Evolutionary conservation across 2,329 filamentous ascomycete genomes (phyloP).

Genomic region (Trichoderma atrobrunneum): DNA sequence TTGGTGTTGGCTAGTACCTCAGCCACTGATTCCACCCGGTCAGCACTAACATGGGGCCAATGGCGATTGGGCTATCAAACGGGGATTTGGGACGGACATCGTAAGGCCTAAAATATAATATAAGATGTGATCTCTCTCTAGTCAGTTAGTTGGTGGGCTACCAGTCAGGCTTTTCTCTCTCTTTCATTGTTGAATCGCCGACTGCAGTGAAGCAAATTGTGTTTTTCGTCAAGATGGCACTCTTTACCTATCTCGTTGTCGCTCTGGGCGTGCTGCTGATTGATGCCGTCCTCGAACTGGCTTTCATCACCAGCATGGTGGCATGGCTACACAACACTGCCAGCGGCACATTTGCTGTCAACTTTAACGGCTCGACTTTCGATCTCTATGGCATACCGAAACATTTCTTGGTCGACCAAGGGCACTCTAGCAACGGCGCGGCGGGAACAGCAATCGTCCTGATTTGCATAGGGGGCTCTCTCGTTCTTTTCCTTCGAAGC

Average conservation of each 20-base stretch:
- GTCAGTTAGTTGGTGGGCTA: not conserved
- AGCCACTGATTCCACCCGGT: constrained; percentile 11
- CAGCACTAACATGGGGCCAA: constrained; percentile 7
- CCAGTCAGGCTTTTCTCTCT: not conserved
- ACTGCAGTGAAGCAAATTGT: not conserved
- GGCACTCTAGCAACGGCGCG: constrained; percentile 31
- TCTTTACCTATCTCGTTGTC: constrained; percentile 21
- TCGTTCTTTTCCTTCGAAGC: constrained; percentile 25
- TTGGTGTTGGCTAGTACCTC: not conserved
- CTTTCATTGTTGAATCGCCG: not conserved
- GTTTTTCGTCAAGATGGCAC: constrained; percentile 1
- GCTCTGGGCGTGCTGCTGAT: constrained; percentile 30
- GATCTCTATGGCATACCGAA: constrained; percentile 25
- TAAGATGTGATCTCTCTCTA: not conserved
- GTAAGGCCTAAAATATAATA: not conserved
- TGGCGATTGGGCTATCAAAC: not conserved
- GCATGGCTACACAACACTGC: constrained; percentile 29
- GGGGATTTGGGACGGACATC: not conserved
- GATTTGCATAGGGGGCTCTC: constrained; percentile 27
- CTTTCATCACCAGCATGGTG: constrained; percentile 29
- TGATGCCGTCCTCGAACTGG: constrained; percentile 28
- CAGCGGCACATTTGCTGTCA: constrained; percentile 25
- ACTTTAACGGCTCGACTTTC: constrained; percentile 17
- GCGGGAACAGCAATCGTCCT: constrained; percentile 30
- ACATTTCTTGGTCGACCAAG: constrained; percentile 29